Percentiles rank a stretch among this genome's conserved stretches.
Evolutionary conservation across 2,329 filamentous ascomycete genomes (phyloP).

Genomic region (Monosporascus sp.): DNA sequence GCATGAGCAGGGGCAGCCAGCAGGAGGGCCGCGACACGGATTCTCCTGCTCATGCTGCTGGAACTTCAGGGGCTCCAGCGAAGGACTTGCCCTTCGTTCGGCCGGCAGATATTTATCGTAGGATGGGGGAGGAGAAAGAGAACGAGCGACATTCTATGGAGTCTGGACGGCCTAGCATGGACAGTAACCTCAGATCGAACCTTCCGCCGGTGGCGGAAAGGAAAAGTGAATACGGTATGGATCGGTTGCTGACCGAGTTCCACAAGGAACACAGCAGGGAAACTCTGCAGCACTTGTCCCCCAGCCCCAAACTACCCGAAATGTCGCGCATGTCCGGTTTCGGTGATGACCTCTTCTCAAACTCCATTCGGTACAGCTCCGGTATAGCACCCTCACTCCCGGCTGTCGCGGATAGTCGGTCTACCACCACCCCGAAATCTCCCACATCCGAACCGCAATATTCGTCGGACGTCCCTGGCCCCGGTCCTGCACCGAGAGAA

Average conservation of each 20-base stretch:
- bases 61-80: conserved; percentile 29
- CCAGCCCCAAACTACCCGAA: conserved; percentile 54
- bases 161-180: conserved; percentile 50
- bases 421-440: neutral
- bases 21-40: conserved; percentile 28
- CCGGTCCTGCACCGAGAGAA: neutral
- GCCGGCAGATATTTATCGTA: conserved; percentile 72
- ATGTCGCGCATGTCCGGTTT: conserved; percentile 56
- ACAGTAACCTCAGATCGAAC: conserved; percentile 32
- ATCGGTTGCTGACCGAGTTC: conserved; percentile 30
- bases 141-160: conserved; percentile 52
- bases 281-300: conserved; percentile 33
- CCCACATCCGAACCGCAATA: too few species aligned
- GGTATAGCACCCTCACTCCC: neutral
- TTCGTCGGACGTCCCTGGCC: neutral
- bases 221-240: conserved; percentile 54
- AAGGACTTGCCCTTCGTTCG: conserved; percentile 60
- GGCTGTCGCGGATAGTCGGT: neutral
- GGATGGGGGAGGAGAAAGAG: conserved; percentile 61
- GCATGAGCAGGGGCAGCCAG: conserved; percentile 54
- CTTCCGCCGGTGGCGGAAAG: conserved; percentile 40
- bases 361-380: conserved; percentile 16
- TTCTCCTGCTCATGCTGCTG: conserved; percentile 32
- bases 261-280: conserved; percentile 4
- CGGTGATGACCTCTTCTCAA: conserved; percentile 51